Evolutionary conservation across 129 eudicot genomes (phyloP).

Genomic region (Centrapalus pauciflorus): DNA sequence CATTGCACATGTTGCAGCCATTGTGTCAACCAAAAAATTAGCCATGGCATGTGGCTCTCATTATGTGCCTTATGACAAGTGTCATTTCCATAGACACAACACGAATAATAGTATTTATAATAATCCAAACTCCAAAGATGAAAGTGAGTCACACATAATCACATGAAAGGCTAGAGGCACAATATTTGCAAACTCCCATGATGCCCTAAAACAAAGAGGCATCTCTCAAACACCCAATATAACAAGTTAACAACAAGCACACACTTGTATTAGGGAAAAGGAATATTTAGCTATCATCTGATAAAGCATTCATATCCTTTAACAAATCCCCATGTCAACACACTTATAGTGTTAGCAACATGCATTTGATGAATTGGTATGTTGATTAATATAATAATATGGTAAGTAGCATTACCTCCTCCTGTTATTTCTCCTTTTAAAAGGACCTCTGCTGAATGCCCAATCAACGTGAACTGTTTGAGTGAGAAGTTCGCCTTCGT

Average conservation of each 20-base stretch:
- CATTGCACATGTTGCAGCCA: background rate
- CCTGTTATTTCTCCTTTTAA: slow-evolving; percentile 61
- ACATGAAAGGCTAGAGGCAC: background rate
- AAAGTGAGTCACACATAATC: background rate
- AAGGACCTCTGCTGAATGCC: slow-evolving; percentile 99
- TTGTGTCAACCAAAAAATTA: background rate
- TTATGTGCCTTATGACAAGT: too few relatives aligned
- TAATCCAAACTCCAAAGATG: background rate
- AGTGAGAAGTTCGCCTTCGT: slow-evolving; percentile 75
- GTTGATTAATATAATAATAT: background rate
- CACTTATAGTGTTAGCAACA: background rate
- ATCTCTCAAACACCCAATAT: background rate
- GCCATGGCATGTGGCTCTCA: background rate
- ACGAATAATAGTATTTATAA: background rate
- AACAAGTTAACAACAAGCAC: background rate
- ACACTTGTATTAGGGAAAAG: background rate
- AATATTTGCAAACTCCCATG: too few relatives aligned
- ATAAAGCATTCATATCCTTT: background rate
- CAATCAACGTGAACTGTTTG: slow-evolving; percentile 78
- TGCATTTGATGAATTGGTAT: background rate
- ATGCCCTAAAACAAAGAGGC: background rate
- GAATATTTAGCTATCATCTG: background rate
- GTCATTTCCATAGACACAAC: background rate
- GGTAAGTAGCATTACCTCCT: slow-evolving; percentile 22
- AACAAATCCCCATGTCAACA: background rate